Evolutionary conservation across 805 yeast genomes (phyloP).

Genomic region (Candida ipomoeae): DNA sequence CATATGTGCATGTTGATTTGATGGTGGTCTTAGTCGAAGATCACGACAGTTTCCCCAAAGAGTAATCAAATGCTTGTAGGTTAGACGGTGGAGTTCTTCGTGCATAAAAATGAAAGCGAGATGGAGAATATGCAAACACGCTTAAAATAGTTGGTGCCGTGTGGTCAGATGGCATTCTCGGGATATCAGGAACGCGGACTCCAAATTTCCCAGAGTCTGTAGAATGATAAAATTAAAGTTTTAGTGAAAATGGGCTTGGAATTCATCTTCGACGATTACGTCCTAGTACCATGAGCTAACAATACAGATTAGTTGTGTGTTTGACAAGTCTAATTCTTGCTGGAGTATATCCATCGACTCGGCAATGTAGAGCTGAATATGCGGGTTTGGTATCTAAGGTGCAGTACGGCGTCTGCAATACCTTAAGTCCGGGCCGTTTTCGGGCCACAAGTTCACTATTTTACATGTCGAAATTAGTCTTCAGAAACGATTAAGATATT

Average conservation of each 20-base stretch:
- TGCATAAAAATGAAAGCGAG: background rate
- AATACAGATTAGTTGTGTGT: background rate
- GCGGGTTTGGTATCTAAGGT: background rate
- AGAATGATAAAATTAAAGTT: background rate
- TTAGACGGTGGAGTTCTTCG: background rate
- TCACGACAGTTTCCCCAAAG: background rate
- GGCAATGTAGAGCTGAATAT: background rate
- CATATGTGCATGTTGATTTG: background rate
- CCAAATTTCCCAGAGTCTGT: background rate
- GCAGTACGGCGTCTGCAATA: background rate
- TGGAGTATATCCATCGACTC: background rate
- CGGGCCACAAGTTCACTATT: background rate
- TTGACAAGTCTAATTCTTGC: background rate
- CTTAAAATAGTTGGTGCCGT: slow-evolving; percentile 1
- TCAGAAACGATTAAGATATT: background rate
- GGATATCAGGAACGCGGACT: background rate
- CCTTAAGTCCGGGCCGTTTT: background rate
- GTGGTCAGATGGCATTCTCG: background rate
- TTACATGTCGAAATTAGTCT: background rate
- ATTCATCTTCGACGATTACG: background rate
- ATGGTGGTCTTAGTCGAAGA: background rate
- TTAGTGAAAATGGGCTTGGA: background rate
- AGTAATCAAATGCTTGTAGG: background rate
- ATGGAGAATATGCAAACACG: background rate
- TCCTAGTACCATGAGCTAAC: background rate